Base-by-base conservation (phyloP, 768 basidiomycete species). In the Trametes cinnabarina region DNA sequence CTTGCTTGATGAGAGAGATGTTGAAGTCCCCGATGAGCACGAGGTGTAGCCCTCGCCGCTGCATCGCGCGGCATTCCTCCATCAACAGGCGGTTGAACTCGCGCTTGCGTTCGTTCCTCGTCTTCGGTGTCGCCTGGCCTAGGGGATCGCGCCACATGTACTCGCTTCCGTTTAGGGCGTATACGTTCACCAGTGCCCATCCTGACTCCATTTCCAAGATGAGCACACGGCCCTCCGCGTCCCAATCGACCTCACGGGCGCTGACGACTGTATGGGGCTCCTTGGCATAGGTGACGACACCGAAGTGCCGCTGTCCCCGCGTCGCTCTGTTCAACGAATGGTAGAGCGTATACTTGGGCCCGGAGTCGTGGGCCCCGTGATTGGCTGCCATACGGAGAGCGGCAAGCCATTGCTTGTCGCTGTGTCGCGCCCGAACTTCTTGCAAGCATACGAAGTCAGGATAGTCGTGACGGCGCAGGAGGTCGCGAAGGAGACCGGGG, bases 1-100 rank as follows among this genome's bases (percentile, higher is more conserved):
- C 66, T 37, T 20, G 20, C 51, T 55, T 50, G 25, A 58, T 43
- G 37, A 68, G 55, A 23, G 66, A 60, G 32, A 68, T 68, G 58
- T 68, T 68, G 58, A 68, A 68, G 58, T 68, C 67, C 3, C 65
- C 67, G 28, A 66, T 51, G 50, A 68, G 63, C 26, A 68, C 65
- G 35, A 68, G 23, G 22, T 55, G 57, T 20, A 68, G 53, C 14
- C 67, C 65, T 15, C 67, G 63, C 25, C 28, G 46, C 51, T 60
- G 67, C 57, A 68, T 58, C 30, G 47, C 55, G 19, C 37, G 53
- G 43, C 63, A 64, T 55, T 68, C 67, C 46, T 57, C 35, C 53
- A 62, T 42, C 20, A 68, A 56, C 22, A 68, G 58, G 44, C 54
- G 46, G 51, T 68, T 68, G 62, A 68, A 66, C 56, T 68, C 67